Base-by-base conservation (phyloP, 2,329 filamentous ascomycete genomes). In the Beauveria bassiana region DNA sequence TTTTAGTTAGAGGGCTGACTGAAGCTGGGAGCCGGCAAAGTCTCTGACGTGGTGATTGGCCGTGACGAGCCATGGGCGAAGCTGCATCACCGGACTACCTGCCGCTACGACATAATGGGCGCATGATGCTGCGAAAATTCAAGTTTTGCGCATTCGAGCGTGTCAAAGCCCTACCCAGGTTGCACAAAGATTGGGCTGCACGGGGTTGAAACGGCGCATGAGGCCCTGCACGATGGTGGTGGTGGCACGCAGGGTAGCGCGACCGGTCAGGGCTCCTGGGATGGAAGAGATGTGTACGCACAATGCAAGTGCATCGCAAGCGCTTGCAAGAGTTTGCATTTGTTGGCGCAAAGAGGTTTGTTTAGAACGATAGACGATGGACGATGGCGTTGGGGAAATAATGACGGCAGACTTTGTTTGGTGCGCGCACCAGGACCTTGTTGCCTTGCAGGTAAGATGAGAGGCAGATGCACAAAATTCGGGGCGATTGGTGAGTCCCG, bases 401-500 rank as follows among this genome's bases (percentile, higher is more conserved):
- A 12, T n/a, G 7, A 28, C 26, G 42, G 28, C 7, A 22, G 40
- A 31, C 18, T 12, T 3, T 34, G 22, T 51, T 34, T 38, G 34
- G 57, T 59, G 57, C 57, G 57, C 57, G 47, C 47, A 59, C 57
- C 38, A 26, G 26, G 24, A 6, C 24, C 54, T 26, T 5, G 24
- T 34, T 52, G 57, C 57, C 57, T 59, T 52, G 57, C 57, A 59
- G 56, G 43, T 28, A 38, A 9, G 2, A 38, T 38, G 34, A 52
- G 50, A 52, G n/a, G n/a, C 45, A 46, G 28, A 40, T 52, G 47
- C 31, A 40, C 10, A 52, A 52, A 40, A 52, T 52, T 52, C n/a
- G 28, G 6, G 34, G 34, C 34, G 34, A 38, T 38, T 38, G 34
- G 34, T 38, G 12, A 38, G 16, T 38, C 51, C 51, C 51, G 34